Conservation (phyloP, 805 yeast genomes). For the Pichia californica region DNA sequence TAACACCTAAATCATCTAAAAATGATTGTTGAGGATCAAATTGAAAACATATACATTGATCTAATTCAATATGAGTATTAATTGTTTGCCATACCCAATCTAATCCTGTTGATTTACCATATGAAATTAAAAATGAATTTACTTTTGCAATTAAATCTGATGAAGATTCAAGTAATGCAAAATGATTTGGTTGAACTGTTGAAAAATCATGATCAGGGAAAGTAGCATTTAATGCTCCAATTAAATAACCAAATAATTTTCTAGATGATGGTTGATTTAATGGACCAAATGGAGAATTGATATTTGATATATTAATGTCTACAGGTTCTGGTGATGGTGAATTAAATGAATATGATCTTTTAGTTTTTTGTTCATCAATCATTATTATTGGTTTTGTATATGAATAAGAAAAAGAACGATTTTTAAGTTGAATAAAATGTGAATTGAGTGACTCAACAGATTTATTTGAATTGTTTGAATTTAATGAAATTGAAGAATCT, state of each 20-base stretch:
- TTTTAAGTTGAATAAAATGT: conserved; percentile 27
- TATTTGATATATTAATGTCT: too few relatives aligned
- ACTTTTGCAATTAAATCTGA: conserved; percentile 55
- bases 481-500: conserved; percentile 19
- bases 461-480: conserved; percentile 12
- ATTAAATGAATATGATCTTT: conserved; percentile 28
- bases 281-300: conserved; percentile 80
- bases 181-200: conserved; percentile 72
- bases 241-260: conserved; percentile 82
- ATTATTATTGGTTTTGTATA: conserved; percentile 19
- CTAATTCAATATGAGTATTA: conserved; percentile 73
- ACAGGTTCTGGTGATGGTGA: conserved; percentile 25
- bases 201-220: conserved; percentile 96
- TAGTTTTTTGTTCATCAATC: conserved; percentile 8
- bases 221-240: conserved; percentile 84
- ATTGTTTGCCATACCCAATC: conserved; percentile 83
- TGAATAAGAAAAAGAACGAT: conserved; percentile 29
- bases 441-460: conserved; percentile 20
- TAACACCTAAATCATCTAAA: conserved; percentile 51
- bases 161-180: conserved; percentile 47
- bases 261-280: conserved; percentile 79
- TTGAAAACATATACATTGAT: conserved; percentile 56
- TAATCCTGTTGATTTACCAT: conserved; percentile 50
- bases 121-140: conserved; percentile 67
- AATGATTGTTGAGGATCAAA: conserved; percentile 60